phyloP scores from a whole-genome alignment of 306 rosid species.

The Trifolium fragiferum region DNA sequence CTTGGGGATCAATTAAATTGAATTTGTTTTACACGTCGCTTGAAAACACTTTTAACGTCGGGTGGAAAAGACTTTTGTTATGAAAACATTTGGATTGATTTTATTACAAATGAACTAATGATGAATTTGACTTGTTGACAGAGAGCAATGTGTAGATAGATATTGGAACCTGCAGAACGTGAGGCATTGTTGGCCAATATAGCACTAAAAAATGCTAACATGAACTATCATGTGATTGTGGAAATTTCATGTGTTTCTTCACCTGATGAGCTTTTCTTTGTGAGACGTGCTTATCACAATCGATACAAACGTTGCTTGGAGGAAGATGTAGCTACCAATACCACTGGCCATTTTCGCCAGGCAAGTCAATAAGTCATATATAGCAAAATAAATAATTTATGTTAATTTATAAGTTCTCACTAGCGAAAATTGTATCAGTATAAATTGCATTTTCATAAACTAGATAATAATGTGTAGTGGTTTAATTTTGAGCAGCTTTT shows the following conservation, averaged over 20 bases:
- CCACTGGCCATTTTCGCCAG: constrained; percentile 72
- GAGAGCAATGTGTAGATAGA: constrained; percentile 88
- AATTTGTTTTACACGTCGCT: too few relatives aligned
- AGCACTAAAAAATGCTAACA: constrained; percentile 52
- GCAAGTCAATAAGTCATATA: constrained; percentile 40
- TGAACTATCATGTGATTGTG: constrained; percentile 56
- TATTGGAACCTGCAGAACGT: constrained; percentile 73
- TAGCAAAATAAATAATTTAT: too few relatives aligned
- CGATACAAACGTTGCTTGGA: constrained; percentile 78
- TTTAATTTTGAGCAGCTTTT: constrained; percentile 55
- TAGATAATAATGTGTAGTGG: background rate
- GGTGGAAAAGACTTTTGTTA: too few relatives aligned
- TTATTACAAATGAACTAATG: constrained; percentile 1
- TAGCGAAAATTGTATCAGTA: too few relatives aligned
- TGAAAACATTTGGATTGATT: background rate
- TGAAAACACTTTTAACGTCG: too few relatives aligned
- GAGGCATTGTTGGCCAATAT: constrained; percentile 70
- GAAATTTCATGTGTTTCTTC: constrained; percentile 68
- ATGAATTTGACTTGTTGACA: constrained; percentile 6
- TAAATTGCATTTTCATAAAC: too few relatives aligned
- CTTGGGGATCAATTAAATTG: too few relatives aligned
- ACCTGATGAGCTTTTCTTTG: constrained; percentile 67
- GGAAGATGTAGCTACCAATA: constrained; percentile 76
- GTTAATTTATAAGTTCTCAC: too few relatives aligned
- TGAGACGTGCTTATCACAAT: constrained; percentile 70